Evolutionary conservation across 2,329 filamentous ascomycete genomes (phyloP).

Genomic region (Hymenoscyphus repandus): DNA sequence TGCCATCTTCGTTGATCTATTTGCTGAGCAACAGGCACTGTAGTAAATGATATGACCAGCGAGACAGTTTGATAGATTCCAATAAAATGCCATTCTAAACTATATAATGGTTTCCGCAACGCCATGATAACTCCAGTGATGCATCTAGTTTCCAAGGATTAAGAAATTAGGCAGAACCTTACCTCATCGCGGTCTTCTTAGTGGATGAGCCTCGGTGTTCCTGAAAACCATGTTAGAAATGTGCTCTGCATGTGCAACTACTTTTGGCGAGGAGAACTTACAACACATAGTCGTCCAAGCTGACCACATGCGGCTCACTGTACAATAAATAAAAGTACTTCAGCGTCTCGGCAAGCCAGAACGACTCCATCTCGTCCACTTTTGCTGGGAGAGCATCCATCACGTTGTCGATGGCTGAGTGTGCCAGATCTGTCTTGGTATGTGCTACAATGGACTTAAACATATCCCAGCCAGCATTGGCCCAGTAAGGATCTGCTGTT

Average conservation of each 20-base stretch:
- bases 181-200: conserved; percentile 9
- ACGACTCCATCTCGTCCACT: conserved; percentile 53
- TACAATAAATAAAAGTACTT: conserved; percentile 58
- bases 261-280: conserved; percentile 5
- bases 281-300: conserved; percentile 56
- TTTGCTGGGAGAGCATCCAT: conserved; percentile 19
- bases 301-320: conserved; percentile 44
- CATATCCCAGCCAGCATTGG: conserved; percentile 44
- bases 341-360: conserved; percentile 61
- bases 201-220: conserved; percentile 29
- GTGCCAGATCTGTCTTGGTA: conserved; percentile 38
- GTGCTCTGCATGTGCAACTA: neutral
- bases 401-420: conserved; percentile 40
- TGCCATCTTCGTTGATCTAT: too few species aligned
- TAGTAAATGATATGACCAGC: too few species aligned
- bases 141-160: too few species aligned
- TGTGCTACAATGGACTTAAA: conserved; percentile 40
- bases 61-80: too few species aligned
- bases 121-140: too few species aligned
- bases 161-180: too few species aligned
- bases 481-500: conserved; percentile 30
- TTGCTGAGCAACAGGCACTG: too few species aligned
- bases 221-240: conserved; percentile 9
- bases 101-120: too few species aligned
- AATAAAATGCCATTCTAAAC: too few species aligned